Evolutionary conservation across 2,329 filamentous ascomycete species (phyloP).

Genomic region (Apiospora kogelbergensis): DNA sequence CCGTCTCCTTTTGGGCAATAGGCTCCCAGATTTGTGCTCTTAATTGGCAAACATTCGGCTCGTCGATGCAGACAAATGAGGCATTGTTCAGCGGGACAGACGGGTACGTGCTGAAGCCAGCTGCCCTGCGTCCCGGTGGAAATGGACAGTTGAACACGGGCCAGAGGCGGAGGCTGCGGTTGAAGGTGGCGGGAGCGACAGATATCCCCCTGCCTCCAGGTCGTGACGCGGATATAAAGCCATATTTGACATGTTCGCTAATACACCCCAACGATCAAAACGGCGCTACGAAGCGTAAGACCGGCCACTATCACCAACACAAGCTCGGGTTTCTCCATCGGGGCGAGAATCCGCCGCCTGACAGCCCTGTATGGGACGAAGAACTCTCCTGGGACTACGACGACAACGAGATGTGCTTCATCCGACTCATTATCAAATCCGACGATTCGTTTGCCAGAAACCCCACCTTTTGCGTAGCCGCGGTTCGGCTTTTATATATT

Average conservation of each 20-base stretch:
- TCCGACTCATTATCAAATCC: conserved; percentile 66
- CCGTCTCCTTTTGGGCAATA: conserved; percentile 64
- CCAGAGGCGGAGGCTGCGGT: conserved; percentile 48
- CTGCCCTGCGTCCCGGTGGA: conserved; percentile 56
- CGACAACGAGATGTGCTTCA: conserved; percentile 64
- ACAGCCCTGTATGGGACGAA: conserved; percentile 66
- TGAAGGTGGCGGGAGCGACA: conserved; percentile 63
- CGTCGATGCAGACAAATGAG: conserved; percentile 67
- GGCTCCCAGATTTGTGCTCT: conserved; percentile 70
- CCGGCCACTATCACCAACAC: conserved; percentile 58
- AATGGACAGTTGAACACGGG: conserved; percentile 47
- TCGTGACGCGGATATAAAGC: conserved; percentile 53
- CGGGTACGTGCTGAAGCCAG: conserved; percentile 66
- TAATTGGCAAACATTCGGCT: conserved; percentile 69
- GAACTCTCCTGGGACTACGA: conserved; percentile 67
- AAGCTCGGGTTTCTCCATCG: conserved; percentile 56
- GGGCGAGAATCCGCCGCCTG: conserved; percentile 55
- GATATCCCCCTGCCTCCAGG: conserved; percentile 56
- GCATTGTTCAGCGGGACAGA: conserved; percentile 65
- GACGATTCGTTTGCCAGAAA: conserved; percentile 64
- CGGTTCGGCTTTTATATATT: conserved; percentile 59
- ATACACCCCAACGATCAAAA: conserved; percentile 55
- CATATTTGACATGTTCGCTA: conserved; percentile 66
- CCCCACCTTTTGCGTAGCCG: conserved; percentile 60
- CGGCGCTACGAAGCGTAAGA: conserved; percentile 61